Evolutionary conservation across 441 rosid genomes (phyloP).

Genomic region (Euphorbia corollata): DNA sequence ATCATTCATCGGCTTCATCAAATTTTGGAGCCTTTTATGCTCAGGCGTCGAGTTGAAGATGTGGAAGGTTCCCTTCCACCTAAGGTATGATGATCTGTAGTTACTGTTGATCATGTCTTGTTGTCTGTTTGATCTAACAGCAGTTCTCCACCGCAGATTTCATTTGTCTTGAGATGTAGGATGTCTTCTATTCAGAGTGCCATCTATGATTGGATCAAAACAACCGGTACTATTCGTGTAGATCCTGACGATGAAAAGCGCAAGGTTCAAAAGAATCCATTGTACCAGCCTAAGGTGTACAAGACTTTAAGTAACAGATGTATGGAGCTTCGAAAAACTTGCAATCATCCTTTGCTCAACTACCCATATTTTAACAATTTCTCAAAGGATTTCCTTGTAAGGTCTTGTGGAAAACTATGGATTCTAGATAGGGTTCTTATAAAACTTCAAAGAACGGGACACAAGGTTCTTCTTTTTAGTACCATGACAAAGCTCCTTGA

Average conservation of each 20-base stretch:
- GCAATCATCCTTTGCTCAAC: conserved; percentile 98
- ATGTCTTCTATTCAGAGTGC: conserved; percentile 98
- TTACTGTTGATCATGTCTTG: conserved; percentile 13
- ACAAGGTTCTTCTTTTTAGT: conserved; percentile 94
- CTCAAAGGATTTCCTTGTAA: conserved; percentile 87
- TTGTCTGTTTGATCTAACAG: conserved; percentile 24
- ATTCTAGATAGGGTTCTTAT: conserved; percentile 87
- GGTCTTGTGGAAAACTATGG: conserved; percentile 98
- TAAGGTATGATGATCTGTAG: conserved; percentile 53
- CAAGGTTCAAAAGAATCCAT: conserved; percentile 65
- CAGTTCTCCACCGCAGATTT: conserved; percentile 54
- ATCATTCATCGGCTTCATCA: conserved; percentile 99
- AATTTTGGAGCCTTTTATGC: conserved; percentile 99
- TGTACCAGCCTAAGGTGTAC: conserved; percentile 70
- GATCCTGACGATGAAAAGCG: conserved; percentile 94
- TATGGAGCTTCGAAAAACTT: conserved; percentile 96
- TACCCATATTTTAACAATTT: conserved; percentile 81
- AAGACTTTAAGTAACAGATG: conserved; percentile 87
- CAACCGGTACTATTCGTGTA: conserved; percentile 91
- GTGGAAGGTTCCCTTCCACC: conserved; percentile 99
- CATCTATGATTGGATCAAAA: conserved; percentile 95
- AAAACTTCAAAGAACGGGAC: conserved; percentile 93
- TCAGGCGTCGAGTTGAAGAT: conserved; percentile 97
- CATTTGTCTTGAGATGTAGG: conserved; percentile 84
- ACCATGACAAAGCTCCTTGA: conserved; percentile 99